phyloP scores from a whole-genome alignment of 306 rosid genomes.

The Inga leiocalycina region DNA sequence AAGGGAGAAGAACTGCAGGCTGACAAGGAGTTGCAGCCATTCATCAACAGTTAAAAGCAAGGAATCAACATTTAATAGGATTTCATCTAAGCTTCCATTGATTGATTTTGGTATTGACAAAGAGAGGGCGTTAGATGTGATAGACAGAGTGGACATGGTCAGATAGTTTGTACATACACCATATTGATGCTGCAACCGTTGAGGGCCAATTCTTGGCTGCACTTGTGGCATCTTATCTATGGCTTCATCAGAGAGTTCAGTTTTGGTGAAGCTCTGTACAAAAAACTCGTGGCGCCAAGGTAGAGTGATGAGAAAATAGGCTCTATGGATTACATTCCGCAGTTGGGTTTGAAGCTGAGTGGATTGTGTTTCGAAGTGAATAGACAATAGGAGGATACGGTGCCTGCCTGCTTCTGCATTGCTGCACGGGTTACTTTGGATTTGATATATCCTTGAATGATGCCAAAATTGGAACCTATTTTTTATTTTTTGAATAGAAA shows the following conservation, averaged over 20 bases:
- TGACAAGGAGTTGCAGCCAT: constrained; percentile 64
- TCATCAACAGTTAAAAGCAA: constrained; percentile 52
- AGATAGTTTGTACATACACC: constrained; percentile 50
- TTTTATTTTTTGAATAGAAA: background rate
- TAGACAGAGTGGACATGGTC: constrained; percentile 59
- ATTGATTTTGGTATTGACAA: constrained; percentile 58
- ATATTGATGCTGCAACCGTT: constrained; percentile 33
- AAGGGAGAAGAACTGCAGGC: constrained; percentile 37
- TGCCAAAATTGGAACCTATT: constrained; percentile 16
- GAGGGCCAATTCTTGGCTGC: constrained; percentile 29
- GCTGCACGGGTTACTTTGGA: constrained; percentile 32
- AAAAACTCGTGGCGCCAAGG: constrained; percentile 26
- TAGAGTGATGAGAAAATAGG: constrained; percentile 15
- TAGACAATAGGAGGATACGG: constrained; percentile 35
- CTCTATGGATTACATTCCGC: constrained; percentile 23
- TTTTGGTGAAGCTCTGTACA: constrained; percentile 32
- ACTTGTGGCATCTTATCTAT: constrained; percentile 19
- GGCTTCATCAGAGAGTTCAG: constrained; percentile 28
- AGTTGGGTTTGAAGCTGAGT: constrained; percentile 23
- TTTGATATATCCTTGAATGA: constrained; percentile 25
- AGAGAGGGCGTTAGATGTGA: constrained; percentile 68
- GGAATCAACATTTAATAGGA: constrained; percentile 51
- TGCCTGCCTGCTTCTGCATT: constrained; percentile 22
- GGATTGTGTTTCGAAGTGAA: constrained; percentile 36
- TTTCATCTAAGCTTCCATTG: constrained; percentile 53